Percentiles rank a stretch among this genome's conserved stretches.
Evolutionary conservation across 345 rosid species (phyloP).

Genomic region (Kandelia obovata): DNA sequence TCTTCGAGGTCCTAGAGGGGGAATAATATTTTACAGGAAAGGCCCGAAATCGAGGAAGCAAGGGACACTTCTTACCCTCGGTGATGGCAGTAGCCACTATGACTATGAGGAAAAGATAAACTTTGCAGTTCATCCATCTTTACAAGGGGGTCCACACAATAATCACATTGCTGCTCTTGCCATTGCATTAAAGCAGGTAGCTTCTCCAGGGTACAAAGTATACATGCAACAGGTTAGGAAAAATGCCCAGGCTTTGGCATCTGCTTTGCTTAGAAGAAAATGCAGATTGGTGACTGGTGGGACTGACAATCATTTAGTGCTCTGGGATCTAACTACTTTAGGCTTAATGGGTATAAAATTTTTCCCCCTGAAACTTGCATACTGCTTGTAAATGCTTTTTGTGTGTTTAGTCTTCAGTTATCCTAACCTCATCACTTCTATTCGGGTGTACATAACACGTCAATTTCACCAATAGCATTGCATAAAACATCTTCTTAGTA

Average conservation of each 20-base stretch:
- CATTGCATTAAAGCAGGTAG: conserved; percentile 89
- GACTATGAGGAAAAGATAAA: conserved; percentile 91
- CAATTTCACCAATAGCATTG: too few species aligned
- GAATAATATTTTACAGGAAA: conserved; percentile 83
- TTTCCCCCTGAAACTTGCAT: not conserved
- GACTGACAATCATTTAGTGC: conserved; percentile 92
- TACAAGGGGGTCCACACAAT: conserved; percentile 97
- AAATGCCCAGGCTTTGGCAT: conserved; percentile 85
- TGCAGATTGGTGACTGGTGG: conserved; percentile 93
- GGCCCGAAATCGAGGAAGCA: conserved; percentile 69
- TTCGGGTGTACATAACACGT: too few species aligned
- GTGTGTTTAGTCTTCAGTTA: not conserved
- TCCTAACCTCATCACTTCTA: too few species aligned
- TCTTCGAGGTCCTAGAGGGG: conserved; percentile 98
- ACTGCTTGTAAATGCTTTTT: not conserved
- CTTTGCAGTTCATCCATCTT: conserved; percentile 82
- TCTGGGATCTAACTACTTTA: conserved; percentile 84
- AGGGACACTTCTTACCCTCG: conserved; percentile 40
- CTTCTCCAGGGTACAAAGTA: conserved; percentile 72
- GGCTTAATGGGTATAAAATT: conserved; percentile 70
- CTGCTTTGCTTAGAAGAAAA: conserved; percentile 68
- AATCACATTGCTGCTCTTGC: conserved; percentile 99
- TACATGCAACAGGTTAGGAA: conserved; percentile 92
- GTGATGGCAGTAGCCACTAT: conserved; percentile 46
- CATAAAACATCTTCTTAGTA: too few species aligned